Evolutionary conservation across 1,284 basidiomycete species (phyloP).

Genomic region (Cutaneotrichosporon spelunceum): DNA sequence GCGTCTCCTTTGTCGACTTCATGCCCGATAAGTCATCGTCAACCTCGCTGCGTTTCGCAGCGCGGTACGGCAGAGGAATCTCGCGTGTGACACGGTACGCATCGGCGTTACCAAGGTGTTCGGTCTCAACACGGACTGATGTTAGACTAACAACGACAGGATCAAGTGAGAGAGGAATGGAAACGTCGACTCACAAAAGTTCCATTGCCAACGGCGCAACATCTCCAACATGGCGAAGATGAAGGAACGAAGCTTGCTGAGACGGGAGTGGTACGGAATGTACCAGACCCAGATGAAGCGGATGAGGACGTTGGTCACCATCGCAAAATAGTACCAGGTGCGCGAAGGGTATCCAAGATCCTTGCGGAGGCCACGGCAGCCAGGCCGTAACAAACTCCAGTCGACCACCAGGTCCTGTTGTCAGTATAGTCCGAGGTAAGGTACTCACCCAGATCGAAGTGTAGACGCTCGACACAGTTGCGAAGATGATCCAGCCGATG

Average conservation of each 20-base stretch:
- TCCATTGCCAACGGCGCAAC: conserved; percentile 82
- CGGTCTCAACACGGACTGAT: conserved; percentile 50
- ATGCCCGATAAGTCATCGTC: conserved; percentile 26
- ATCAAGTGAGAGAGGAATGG: neutral
- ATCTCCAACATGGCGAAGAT: conserved; percentile 72
- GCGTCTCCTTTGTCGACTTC: neutral
- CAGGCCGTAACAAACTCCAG: conserved; percentile 63
- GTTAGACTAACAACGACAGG: neutral
- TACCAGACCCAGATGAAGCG: conserved; percentile 82
- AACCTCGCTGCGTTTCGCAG: conserved; percentile 24
- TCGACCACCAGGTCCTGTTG: conserved; percentile 56
- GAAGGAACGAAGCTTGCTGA: conserved; percentile 62
- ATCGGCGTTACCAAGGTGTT: conserved; percentile 51
- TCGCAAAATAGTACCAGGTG: conserved; percentile 54
- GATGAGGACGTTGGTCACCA: conserved; percentile 64
- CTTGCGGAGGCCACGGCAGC: conserved; percentile 66
- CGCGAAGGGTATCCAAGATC: conserved; percentile 67
- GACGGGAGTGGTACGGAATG: conserved; percentile 59
- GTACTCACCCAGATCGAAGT: conserved; percentile 62
- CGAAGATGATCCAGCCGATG: conserved; percentile 63
- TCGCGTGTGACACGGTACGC: conserved; percentile 39
- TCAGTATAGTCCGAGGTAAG: neutral
- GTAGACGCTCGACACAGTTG: conserved; percentile 65
- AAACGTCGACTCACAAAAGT: conserved; percentile 67
- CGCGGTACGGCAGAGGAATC: conserved; percentile 44